These are phyloP conservation scores for Aspergillus egyptiacus DNA, from an alignment of 495 filamentous ascomycete species.

Conservation along the genomic window DNA sequence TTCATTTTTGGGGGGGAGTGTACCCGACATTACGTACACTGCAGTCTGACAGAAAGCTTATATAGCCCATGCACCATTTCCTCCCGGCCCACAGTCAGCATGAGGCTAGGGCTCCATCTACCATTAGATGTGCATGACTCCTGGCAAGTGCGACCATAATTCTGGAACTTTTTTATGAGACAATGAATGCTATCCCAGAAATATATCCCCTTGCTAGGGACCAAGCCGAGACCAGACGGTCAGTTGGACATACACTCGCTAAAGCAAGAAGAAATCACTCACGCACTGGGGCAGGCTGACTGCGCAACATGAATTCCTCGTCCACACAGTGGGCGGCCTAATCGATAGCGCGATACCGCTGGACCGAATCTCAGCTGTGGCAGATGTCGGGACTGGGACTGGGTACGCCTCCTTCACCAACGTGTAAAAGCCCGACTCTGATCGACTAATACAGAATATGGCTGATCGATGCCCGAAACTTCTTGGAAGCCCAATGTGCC, in stretches of 20 bases:
- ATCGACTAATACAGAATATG: conserved; percentile 22
- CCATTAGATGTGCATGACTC: no score
- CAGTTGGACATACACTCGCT: no score
- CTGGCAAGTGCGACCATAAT: no score
- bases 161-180: no score
- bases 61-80: no score
- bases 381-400: conserved; percentile 36
- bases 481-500: neutral
- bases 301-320: conserved; percentile 11
- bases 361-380: conserved; percentile 19
- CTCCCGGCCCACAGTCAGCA: no score
- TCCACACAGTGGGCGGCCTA: conserved; percentile 14
- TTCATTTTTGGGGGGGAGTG: no score
- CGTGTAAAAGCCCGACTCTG: neutral
- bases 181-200: neutral
- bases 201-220: conserved; percentile 1
- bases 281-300: conserved; percentile 6
- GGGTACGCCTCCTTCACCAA: conserved; percentile 21
- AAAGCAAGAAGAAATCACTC: neutral
- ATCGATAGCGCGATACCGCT: conserved; percentile 28
- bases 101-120: no score
- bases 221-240: neutral
- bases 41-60: no score
- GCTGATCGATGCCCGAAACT: conserved; percentile 17
- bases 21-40: no score